Evolutionary conservation across 2,329 filamentous ascomycete genomes (phyloP), one percentile per base, ranked within the genome.

Genomic region (Paraphoma sp.): DNA sequence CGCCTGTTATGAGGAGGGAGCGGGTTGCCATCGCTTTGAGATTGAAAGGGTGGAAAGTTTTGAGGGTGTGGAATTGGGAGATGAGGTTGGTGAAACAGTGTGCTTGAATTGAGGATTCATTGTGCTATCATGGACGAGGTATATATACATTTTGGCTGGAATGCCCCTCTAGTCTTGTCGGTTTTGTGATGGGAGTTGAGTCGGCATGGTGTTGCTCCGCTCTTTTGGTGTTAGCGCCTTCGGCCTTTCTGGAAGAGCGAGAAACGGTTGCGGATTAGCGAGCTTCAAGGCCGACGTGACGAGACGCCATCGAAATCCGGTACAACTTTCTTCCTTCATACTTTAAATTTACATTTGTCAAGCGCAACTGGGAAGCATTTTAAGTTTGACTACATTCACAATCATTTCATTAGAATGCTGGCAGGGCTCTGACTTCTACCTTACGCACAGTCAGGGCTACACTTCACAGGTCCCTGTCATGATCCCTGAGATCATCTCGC

Each of bases 1-100:
- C 79, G 31, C 79, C 78, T 14, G 77, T 78, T 23, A 81, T 61
- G 48, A 81, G 69, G 12, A 80, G 11, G 50, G 55, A 53, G 60
- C 43, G 61, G 36, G 57, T 17, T 44, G 46, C 38, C 51, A 57
- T 57, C 43, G 45, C 47, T 3, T 4, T 36, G 10, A 14, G 6
- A 3, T 3, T 10, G 33, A 7, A 14, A 4, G 9, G 33, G 17
- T 7, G 9, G 11, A 8, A 38, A 38, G n/a, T 36, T 45, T 18
- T 5, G n/a, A 10, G 8, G 29, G 11, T n/a, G 31, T 18, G 31
- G 18, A n/a, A 18, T 16, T 11, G 4, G 16, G 10, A 16, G 30
- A 36, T 18, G 30, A 9, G n/a, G 11, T 17, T 18, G 45, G 4
- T 33, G 30, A 11, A 18, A 17, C 8, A 18, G 45, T 8, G 5